Evolutionary conservation across 306 rosid species (phyloP).

Genomic region (Acacia crassicarpa): DNA sequence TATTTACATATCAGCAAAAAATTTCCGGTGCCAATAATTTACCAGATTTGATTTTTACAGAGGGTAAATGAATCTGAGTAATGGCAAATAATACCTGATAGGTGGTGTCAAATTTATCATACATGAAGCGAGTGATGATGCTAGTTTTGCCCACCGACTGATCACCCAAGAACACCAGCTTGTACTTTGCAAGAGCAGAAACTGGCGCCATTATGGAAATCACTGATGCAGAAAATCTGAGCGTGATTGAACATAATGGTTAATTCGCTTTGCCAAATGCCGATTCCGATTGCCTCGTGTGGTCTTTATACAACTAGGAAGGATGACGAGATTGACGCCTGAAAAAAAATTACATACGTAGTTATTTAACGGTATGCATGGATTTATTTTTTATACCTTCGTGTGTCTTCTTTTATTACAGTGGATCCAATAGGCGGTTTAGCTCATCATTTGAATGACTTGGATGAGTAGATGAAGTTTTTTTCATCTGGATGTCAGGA

Average conservation of each 20-base stretch:
- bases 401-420: no score
- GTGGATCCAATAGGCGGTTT: no score
- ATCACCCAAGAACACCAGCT: background rate
- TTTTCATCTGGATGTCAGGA: no score
- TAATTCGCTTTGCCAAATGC: background rate
- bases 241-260: background rate
- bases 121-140: background rate
- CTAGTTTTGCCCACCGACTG: background rate
- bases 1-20: background rate
- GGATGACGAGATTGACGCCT: background rate
- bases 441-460: no score
- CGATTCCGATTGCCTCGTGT: background rate
- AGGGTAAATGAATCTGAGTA: conserved; percentile 28
- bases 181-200: background rate
- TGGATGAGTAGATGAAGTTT: no score
- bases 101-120: background rate
- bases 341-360: background rate
- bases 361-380: conserved; percentile 16
- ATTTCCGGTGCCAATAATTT: background rate
- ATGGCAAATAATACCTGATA: background rate
- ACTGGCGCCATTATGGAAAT: background rate
- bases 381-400: background rate
- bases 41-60: background rate
- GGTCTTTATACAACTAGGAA: background rate
- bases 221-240: background rate